Conservation (phyloP, 345 rosid species). For the Isatis tinctoria region DNA sequence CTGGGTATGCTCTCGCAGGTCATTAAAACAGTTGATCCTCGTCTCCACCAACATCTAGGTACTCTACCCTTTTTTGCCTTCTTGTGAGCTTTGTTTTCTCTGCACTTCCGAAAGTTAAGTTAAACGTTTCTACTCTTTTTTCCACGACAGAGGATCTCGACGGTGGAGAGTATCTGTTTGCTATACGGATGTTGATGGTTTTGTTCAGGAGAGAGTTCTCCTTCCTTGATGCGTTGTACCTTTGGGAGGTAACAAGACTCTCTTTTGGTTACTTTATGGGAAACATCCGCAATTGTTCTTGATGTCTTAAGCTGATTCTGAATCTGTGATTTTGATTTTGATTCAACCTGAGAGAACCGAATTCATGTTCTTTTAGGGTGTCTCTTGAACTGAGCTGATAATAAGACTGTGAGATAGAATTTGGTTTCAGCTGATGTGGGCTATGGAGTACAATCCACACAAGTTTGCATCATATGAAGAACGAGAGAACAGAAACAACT, state of each 20-base stretch:
- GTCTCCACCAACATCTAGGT: conserved; percentile 96
- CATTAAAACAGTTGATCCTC: conserved; percentile 76
- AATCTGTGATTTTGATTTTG: neutral
- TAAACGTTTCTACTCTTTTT: neutral
- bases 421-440: conserved; percentile 90
- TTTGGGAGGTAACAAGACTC: conserved; percentile 70
- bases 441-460: conserved; percentile 90
- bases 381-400: conserved; percentile 16
- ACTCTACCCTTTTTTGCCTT: conserved; percentile 17
- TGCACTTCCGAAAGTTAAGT: conserved; percentile 1
- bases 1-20: conserved; percentile 71
- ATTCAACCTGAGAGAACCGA: neutral
- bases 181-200: conserved; percentile 95
- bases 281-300: neutral
- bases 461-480: conserved; percentile 54
- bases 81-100: neutral
- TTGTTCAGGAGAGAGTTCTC: conserved; percentile 94
- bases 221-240: conserved; percentile 74
- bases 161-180: conserved; percentile 90
- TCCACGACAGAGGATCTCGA: conserved; percentile 66
- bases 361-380: neutral
- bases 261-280: neutral
- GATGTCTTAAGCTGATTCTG: neutral
- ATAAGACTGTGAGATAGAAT: conserved; percentile 31
- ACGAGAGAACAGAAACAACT: conserved; percentile 26